Base-by-base conservation (phyloP, 2,329 filamentous ascomycete species). In the Thyridium curvatum region DNA sequence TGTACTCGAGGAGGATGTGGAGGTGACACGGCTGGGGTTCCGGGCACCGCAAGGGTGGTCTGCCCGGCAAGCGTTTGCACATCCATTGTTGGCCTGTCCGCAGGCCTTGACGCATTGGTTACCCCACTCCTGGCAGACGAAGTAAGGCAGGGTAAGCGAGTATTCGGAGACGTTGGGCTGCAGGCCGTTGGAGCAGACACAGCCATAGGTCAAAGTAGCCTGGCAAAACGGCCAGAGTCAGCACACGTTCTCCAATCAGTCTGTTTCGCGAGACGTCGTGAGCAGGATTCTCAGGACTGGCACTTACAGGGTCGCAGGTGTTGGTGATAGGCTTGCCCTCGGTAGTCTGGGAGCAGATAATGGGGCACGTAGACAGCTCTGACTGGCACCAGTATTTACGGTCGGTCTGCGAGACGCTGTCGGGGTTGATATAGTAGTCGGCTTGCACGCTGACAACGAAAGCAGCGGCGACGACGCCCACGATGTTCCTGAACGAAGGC, bases 71-170 rank as follows among this genome's bases (percentile, higher is more conserved):
- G 61, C 51, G 42, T 64, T 61, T n/a, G 72, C 59, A 57, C 85
- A 89, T n/a, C 52, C 45, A 49, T 71, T 70, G 60, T 82, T 68
- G 46, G 62, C 56, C 36, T 54, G 42, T 28, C 61, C 65, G 61
- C 84, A 89, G 41, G 45, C 60, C 3, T 48, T 54, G 12, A 84
- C 79, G 58, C 84, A 88, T 61, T 87, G 76, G 57, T 67, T 78
- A 51, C 77, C 82, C 72, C 74, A 87, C 62, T 84, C 72, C 34
- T 71, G 72, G 73, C 86, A 93, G 51, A 80, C 72, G 65, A 81
- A 86, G 72, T 79, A 91, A 28, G 86, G 86, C 18, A 93, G 69
- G 2, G 86, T 90, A 50, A 87, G 72, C 15, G 81, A 82, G 72
- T 84, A 93, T 62, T 90, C 74, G 53, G 82, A 78, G 35, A 86